phyloP scores from a whole-genome alignment of 495 filamentous ascomycete genomes.

The Penicillium odoratum region DNA sequence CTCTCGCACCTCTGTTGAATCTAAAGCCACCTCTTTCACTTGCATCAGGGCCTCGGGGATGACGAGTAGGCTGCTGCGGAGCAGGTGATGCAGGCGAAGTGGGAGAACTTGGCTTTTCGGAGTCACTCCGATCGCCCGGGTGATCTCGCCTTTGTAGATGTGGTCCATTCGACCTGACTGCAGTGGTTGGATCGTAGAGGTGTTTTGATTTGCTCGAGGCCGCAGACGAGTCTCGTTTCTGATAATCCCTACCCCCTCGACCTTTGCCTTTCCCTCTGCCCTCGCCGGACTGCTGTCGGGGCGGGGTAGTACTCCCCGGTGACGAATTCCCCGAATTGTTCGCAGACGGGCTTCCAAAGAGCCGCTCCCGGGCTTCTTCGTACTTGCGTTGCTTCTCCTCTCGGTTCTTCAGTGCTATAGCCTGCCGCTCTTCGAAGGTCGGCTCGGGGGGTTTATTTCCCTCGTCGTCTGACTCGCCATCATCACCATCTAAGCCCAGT shows the following conservation, averaged over 20 bases:
- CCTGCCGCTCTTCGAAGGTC: conserved; percentile 68
- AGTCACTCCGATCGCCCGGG: conserved; percentile 37
- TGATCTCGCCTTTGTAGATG: conserved; percentile 54
- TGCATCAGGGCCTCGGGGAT: conserved; percentile 72
- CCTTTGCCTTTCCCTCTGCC: conserved; percentile 41
- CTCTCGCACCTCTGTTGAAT: conserved; percentile 52
- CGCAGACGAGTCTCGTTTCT: conserved; percentile 51
- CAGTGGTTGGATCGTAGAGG: conserved; percentile 74
- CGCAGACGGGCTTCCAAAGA: conserved; percentile 67
- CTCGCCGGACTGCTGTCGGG: conserved; percentile 44
- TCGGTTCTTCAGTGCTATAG: conserved; percentile 68
- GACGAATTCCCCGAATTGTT: conserved; percentile 52
- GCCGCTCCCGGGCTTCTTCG: conserved; percentile 76
- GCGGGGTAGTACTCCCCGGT: conserved; percentile 64
- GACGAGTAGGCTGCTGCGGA: conserved; percentile 60
- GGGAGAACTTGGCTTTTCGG: conserved; percentile 38
- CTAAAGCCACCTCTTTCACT: conserved; percentile 75
- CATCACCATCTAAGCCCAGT: conserved; percentile 56
- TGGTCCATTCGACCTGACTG: conserved; percentile 57
- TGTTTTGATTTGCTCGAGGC: conserved; percentile 45
- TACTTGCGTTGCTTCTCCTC: conserved; percentile 90
- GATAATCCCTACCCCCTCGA: conserved; percentile 37
- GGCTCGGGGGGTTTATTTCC: conserved; percentile 54
- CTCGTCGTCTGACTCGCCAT: conserved; percentile 68
- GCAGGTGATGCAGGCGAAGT: conserved; percentile 8